phyloP scores from a whole-genome alignment of 441 rosid genomes.

The Gossypium lobatum region DNA sequence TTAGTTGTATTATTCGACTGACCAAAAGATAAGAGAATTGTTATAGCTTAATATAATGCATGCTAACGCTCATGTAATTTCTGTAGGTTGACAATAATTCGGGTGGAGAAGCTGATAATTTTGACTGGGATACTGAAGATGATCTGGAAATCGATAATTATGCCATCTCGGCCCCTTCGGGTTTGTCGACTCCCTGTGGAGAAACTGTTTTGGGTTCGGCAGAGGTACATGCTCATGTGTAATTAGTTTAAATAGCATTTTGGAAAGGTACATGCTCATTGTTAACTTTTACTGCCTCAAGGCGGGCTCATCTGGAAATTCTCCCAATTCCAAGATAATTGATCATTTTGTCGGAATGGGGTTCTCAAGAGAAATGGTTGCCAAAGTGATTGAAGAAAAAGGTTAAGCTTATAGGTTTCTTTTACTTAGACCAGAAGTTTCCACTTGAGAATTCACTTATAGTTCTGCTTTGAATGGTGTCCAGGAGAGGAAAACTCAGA shows the following conservation, averaged over 20 bases:
- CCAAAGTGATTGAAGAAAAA: constrained; percentile 53
- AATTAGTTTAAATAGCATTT: neutral
- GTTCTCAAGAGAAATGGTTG: constrained; percentile 46
- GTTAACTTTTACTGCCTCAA: constrained; percentile 17
- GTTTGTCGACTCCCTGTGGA: constrained; percentile 23
- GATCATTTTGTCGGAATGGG: constrained; percentile 64
- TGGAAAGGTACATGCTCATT: neutral
- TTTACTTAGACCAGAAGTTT: neutral
- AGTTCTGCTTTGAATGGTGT: constrained; percentile 14
- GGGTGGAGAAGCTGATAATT: constrained; percentile 28
- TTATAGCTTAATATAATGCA: neutral
- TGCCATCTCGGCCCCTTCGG: constrained; percentile 24
- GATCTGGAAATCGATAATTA: constrained; percentile 50
- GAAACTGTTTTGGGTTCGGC: constrained; percentile 25
- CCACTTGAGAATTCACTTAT: constrained; percentile 17
- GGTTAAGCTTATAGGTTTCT: constrained; percentile 33
- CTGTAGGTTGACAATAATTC: constrained; percentile 34
- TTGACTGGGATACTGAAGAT: constrained; percentile 66
- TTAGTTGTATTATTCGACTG: neutral
- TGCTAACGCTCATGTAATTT: constrained; percentile 3
- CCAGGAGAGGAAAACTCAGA: constrained; percentile 59
- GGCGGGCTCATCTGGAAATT: constrained; percentile 45
- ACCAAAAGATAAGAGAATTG: neutral
- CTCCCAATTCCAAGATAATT: constrained; percentile 40
- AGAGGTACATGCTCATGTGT: constrained; percentile 24